These are phyloP conservation scores for Mrakia gelida DNA, from an alignment of 768 basidiomycete genomes.

Conservation along the genomic window DNA sequence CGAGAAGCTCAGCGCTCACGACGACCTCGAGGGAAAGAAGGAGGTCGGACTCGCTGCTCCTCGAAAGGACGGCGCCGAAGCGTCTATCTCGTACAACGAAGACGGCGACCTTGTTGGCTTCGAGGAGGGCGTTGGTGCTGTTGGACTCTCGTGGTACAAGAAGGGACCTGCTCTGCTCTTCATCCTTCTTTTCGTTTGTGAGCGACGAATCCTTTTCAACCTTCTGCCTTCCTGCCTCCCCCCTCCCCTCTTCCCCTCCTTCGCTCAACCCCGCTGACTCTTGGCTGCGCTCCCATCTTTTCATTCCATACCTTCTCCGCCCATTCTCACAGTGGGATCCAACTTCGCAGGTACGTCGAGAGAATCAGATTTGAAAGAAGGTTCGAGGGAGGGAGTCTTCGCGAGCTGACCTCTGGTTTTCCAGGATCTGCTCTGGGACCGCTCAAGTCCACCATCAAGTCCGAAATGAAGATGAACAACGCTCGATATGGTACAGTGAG, in stretches of 20 bases:
- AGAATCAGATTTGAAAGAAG: not conserved
- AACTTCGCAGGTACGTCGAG: constrained; percentile 11
- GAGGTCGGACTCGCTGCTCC: not conserved
- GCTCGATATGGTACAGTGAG: constrained; percentile 27
- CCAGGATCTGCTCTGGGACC: constrained; percentile 3
- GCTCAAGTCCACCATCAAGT: constrained; percentile 20
- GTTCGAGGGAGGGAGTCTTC: not conserved
- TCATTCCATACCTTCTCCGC: not conserved
- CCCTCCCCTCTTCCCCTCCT: not conserved
- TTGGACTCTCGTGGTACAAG: not conserved
- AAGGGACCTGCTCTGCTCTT: constrained; percentile 10
- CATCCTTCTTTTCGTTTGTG: constrained; percentile 8
- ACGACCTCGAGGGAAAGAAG: not conserved
- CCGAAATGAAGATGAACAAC: constrained; percentile 30
- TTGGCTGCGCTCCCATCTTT: too few relatives aligned
- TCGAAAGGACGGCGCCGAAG: not conserved
- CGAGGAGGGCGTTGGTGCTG: not conserved
- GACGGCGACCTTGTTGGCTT: not conserved
- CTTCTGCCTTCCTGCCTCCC: not conserved
- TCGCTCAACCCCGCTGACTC: not conserved
- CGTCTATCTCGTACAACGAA: not conserved
- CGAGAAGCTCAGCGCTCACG: not conserved
- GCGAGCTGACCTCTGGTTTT: not conserved
- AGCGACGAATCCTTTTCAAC: not conserved
- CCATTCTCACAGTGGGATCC: constrained; percentile 12